Evolutionary conservation across 208 protist species (phyloP), one percentile per base, ranked within the genome.

Genomic region (Crithidia brevicula): DNA sequence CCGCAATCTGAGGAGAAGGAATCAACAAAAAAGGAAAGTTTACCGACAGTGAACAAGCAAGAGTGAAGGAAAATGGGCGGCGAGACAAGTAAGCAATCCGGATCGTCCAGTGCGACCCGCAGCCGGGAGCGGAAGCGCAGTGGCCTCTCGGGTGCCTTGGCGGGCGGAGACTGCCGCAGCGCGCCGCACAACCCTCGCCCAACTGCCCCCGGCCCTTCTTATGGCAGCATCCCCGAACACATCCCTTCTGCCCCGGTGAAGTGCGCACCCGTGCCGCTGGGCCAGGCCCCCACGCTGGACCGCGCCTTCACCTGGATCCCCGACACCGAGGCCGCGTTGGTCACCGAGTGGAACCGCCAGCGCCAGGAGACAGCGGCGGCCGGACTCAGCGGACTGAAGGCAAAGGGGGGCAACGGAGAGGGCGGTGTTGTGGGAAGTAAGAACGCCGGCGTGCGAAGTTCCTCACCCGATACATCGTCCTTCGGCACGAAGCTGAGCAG

Each of bases 281-380:
- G 15, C 10, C 16, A 30, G 18, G 30, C 38, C 11, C 7, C 20
- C 3, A n/a, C 31, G 25, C 54, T 65, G 36, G 59, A 72, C 18
- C 13, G 45, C 46, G 30, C 62, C 3, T 22, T 74, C 45, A 74
- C 75, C 27, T 86, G 77, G 76, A 68, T 85, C 20, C 60, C 68
- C 0, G 62, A 65, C 30, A 70, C 72, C 13, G 82, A 88, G 66
- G 62, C 72, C 22, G 30, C 31, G 33, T 59, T 81, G 2, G 70
- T 79, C 15, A 46, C 33, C 23, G 69, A 75, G 60, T 75, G 69
- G 69, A 75, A 75, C 69, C 61, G 60, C 20, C 25, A 58, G 34
- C 47, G 59, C 10, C 69, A 64, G 8, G 43, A 50, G n/a, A 38
- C 22, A 5, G 45, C 33, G 2, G 33, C 43, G 15, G 52, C 50